A percentile compares a stretch with the other conserved stretches of the same genome.
phyloP scores from a whole-genome alignment of 1,284 basidiomycete species.

The Cryptococcus jaspeensis region DNA sequence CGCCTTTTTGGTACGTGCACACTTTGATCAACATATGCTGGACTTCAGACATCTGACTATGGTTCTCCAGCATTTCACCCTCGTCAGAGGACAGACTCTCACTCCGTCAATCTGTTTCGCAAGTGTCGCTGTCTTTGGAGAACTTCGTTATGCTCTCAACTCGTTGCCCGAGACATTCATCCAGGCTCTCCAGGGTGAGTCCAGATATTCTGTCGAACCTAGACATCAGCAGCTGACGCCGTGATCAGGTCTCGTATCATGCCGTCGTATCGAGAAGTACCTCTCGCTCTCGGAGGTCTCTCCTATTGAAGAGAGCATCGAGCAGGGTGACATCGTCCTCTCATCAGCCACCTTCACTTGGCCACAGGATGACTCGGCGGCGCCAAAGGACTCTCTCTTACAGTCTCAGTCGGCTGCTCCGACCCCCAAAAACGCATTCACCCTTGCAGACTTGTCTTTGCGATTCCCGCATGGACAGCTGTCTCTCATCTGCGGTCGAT shows the following conservation, averaged over 20 bases:
- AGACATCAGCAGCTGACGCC: background rate
- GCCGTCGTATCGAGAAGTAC: slow-evolving; percentile 88
- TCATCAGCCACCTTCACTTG: slow-evolving; percentile 84
- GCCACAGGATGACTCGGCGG: slow-evolving; percentile 64
- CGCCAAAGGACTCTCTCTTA: background rate
- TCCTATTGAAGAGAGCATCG: slow-evolving; percentile 58
- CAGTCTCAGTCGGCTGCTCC: slow-evolving; percentile 56
- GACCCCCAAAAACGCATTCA: slow-evolving; percentile 74
- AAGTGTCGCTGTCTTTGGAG: slow-evolving; percentile 68
- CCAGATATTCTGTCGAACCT: background rate
- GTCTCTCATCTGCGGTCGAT: slow-evolving; percentile 71
- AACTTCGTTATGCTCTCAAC: slow-evolving; percentile 67
- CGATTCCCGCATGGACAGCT: slow-evolving; percentile 75
- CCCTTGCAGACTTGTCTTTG: slow-evolving; percentile 73
- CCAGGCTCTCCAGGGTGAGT: slow-evolving; percentile 69
- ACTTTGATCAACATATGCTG: background rate
- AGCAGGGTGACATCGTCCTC: slow-evolving; percentile 62
- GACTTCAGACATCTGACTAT: background rate
- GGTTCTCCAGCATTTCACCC: slow-evolving; percentile 66
- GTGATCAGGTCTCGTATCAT: slow-evolving; percentile 64
- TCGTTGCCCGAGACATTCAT: slow-evolving; percentile 81
- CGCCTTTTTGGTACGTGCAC: slow-evolving; percentile 40
- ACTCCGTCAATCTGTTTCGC: slow-evolving; percentile 87
- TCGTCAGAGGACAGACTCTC: slow-evolving; percentile 59
- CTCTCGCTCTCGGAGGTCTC: slow-evolving; percentile 69